phyloP scores from a whole-genome alignment of 805 yeast genomes.

The Saturnispora serradocipensis region DNA sequence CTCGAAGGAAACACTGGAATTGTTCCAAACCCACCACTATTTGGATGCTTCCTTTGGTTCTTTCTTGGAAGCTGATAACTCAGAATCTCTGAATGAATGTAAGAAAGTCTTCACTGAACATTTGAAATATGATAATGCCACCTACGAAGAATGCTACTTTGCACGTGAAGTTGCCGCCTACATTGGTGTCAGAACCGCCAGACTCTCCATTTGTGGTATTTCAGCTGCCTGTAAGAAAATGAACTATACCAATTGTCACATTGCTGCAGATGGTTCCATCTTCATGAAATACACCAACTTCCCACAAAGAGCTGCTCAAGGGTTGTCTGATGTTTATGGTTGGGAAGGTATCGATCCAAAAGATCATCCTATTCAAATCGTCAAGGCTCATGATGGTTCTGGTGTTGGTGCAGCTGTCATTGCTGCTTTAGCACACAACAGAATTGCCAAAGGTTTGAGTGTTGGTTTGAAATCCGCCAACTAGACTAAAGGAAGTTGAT shows the following conservation, averaged over 20 bases:
- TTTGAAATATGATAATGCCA: constrained; percentile 52
- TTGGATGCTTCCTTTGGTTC: constrained; percentile 90
- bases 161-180: constrained; percentile 77
- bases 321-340: constrained; percentile 81
- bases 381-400: constrained; percentile 95
- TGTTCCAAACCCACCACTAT: constrained; percentile 53
- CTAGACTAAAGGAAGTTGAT: not conserved
- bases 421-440: constrained; percentile 85
- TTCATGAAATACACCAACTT: constrained; percentile 90
- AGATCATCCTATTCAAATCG: constrained; percentile 74
- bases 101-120: constrained; percentile 52
- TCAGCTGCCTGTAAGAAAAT: constrained; percentile 93
- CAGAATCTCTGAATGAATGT: constrained; percentile 73
- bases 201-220: constrained; percentile 92
- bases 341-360: constrained; percentile 43
- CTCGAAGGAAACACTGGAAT: constrained; percentile 50
- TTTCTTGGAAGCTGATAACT: constrained; percentile 80
- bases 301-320: constrained; percentile 88
- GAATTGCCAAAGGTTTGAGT: constrained; percentile 62
- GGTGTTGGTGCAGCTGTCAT: constrained; percentile 99
- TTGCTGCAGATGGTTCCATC: constrained; percentile 98
- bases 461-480: constrained; percentile 39
- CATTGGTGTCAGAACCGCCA: constrained; percentile 89
- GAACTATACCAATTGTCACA: constrained; percentile 66
- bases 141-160: constrained; percentile 73